Conservation (phyloP, 176 grass and related monocot genomes). For the Avena sativa region DNA sequence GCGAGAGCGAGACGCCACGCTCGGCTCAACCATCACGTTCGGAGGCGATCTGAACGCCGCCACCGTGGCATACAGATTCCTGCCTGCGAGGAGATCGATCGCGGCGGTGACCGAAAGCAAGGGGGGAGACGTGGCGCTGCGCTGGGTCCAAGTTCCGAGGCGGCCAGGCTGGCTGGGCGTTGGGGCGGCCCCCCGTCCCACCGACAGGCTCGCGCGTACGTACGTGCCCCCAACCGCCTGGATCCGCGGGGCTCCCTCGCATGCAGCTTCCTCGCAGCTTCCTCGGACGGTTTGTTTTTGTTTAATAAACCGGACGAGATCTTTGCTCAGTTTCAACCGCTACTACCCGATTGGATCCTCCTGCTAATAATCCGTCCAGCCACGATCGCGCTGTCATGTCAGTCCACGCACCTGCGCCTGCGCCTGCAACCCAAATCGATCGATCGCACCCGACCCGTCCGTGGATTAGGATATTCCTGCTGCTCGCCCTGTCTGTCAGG, state of each 20-base stretch:
- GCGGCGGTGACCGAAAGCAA: too few relatives aligned
- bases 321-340: not conserved
- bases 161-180: slow-evolving; percentile 45
- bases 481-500: too few relatives aligned
- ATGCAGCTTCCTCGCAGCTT: slow-evolving; percentile 59
- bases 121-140: not conserved
- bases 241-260: slow-evolving; percentile 6
- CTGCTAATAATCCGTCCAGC: not conserved
- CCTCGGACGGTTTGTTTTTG: slow-evolving; percentile 13
- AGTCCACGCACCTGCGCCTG: not conserved
- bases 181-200: slow-evolving; percentile 42
- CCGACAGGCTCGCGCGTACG: slow-evolving; percentile 38
- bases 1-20: too few relatives aligned
- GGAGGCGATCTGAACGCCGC: too few relatives aligned
- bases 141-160: slow-evolving; percentile 4
- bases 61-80: too few relatives aligned
- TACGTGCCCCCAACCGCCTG: slow-evolving; percentile 25
- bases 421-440: too few relatives aligned
- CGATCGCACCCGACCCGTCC: not conserved
- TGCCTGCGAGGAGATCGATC: too few relatives aligned
- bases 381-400: slow-evolving; percentile 13
- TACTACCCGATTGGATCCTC: not conserved
- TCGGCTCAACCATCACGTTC: too few relatives aligned
- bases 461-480: not conserved
- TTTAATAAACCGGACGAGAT: slow-evolving; percentile 32